Evolutionary conservation across 306 rosid genomes (phyloP).

Genomic region (Trifolium subterraneum): DNA sequence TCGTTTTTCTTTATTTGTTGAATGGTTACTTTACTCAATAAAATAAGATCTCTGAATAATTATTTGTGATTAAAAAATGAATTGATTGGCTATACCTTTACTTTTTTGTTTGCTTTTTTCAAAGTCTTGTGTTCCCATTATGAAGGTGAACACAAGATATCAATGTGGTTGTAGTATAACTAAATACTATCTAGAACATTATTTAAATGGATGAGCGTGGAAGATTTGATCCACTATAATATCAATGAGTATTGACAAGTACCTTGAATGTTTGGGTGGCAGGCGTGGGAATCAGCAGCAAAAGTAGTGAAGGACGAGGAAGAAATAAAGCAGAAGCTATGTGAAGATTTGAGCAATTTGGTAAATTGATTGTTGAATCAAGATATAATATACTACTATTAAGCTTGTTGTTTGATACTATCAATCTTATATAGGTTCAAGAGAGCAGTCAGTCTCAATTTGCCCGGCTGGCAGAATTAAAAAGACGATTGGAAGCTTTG

Average conservation of each 20-base stretch:
- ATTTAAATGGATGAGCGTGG: conserved; percentile 29
- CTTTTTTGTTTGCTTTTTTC: conserved; percentile 20
- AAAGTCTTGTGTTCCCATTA: background rate
- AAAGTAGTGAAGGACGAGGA: conserved; percentile 81
- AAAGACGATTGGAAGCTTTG: conserved; percentile 88
- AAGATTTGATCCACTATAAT: conserved; percentile 14
- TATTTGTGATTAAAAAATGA: conserved; percentile 14
- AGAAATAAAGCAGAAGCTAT: conserved; percentile 75
- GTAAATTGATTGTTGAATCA: conserved; percentile 48
- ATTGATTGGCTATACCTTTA: conserved; percentile 9
- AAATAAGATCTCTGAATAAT: conserved; percentile 27
- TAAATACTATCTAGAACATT: conserved; percentile 1
- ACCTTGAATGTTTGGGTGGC: conserved; percentile 33
- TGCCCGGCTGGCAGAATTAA: conserved; percentile 82
- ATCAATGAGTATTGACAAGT: conserved; percentile 10
- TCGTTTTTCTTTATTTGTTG: conserved; percentile 11
- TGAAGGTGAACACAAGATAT: conserved; percentile 22
- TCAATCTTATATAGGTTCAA: conserved; percentile 67
- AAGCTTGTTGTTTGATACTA: conserved; percentile 45
- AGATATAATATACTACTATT: conserved; percentile 36
- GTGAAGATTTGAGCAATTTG: conserved; percentile 88
- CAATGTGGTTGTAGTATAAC: conserved; percentile 24
- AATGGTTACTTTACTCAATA: background rate
- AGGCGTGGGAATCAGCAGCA: conserved; percentile 82
- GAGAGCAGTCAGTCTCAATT: conserved; percentile 84